phyloP scores from a whole-genome alignment of 2,329 filamentous ascomycete genomes.

The Cytospora schulzeri region DNA sequence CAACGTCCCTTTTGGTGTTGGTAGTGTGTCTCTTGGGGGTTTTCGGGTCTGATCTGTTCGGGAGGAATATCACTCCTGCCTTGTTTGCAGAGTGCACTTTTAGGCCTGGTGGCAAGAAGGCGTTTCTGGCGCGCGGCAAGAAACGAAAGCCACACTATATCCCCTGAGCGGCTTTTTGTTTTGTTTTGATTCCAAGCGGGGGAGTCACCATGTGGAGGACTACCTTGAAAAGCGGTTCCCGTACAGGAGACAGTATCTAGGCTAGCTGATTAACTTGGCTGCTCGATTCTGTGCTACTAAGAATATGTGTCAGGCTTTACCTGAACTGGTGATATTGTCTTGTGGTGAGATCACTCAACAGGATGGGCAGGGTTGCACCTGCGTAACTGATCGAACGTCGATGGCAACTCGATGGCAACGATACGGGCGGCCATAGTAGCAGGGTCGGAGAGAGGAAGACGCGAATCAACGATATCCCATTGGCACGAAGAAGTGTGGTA shows the following conservation, averaged over 20 bases:
- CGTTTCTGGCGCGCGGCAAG: slow-evolving; percentile 1
- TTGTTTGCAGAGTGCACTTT: neutral
- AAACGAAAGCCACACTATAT: neutral
- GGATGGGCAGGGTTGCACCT: neutral
- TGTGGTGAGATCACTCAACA: neutral
- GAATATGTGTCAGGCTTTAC: no score
- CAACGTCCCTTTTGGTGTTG: neutral
- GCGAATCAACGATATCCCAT: neutral
- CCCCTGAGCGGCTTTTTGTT: neutral
- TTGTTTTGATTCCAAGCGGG: neutral
- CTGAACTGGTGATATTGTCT: neutral
- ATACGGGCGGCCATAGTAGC: neutral
- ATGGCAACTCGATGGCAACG: neutral
- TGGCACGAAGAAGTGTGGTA: neutral
- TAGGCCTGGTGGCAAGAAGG: slow-evolving; percentile 1
- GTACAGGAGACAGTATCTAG: slow-evolving; percentile 7
- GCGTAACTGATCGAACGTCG: neutral
- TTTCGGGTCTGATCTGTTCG: neutral
- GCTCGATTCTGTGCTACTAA: slow-evolving; percentile 1
- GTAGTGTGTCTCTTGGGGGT: neutral
- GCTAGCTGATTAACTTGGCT: slow-evolving; percentile 12
- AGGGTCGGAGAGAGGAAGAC: neutral
- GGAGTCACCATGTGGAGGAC: neutral
- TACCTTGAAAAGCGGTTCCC: neutral
- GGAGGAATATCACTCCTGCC: neutral